Percentiles rank a stretch among this genome's conserved stretches.
These are phyloP conservation scores for Acer saccharum DNA, from an alignment of 345 rosid genomes.

Conservation along the genomic window DNA sequence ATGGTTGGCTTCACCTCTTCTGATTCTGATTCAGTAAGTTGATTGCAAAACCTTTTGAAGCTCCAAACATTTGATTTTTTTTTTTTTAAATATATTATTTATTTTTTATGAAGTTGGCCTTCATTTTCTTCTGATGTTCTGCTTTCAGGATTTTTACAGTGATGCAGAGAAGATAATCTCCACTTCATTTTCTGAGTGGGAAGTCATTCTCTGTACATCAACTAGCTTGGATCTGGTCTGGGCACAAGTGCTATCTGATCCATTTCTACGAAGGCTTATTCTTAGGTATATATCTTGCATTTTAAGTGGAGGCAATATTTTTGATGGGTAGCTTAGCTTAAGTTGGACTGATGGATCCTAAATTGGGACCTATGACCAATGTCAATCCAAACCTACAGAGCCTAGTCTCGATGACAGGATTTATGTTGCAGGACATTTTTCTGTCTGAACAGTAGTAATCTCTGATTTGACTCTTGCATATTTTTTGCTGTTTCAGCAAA, in stretches of 20 bases:
- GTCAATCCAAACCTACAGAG: background rate
- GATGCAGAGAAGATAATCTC: slow-evolving; percentile 80
- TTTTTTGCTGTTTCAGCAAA: slow-evolving; percentile 3
- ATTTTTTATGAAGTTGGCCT: background rate
- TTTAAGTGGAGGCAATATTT: background rate
- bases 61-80: slow-evolving; percentile 9
- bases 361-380: background rate
- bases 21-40: slow-evolving; percentile 55
- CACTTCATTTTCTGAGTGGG: slow-evolving; percentile 79
- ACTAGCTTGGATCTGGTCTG: slow-evolving; percentile 82
- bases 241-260: slow-evolving; percentile 90
- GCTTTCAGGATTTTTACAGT: slow-evolving; percentile 52
- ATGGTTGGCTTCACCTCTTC: slow-evolving; percentile 64
- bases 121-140: slow-evolving; percentile 10
- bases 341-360: background rate
- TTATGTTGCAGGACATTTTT: background rate
- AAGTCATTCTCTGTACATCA: slow-evolving; percentile 79
- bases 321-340: background rate
- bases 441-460: background rate
- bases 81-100: background rate
- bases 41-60: background rate
- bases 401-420: background rate
- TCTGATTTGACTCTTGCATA: background rate
- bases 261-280: slow-evolving; percentile 85
- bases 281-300: slow-evolving; percentile 56